Evolutionary conservation across 345 rosid genomes (phyloP).

Genomic region (Gossypium sturtianum): DNA sequence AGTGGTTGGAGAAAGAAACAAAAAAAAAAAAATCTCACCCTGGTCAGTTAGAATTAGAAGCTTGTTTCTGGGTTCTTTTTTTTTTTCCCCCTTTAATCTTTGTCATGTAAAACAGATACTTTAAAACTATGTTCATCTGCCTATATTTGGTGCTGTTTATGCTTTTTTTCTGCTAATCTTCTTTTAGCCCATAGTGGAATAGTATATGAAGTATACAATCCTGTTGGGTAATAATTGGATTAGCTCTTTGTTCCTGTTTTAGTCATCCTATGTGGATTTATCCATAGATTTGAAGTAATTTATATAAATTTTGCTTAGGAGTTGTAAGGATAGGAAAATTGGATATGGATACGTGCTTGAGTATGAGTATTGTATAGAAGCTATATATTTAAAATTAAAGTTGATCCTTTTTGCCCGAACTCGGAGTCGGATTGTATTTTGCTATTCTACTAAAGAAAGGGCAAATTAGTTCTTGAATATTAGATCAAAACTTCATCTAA

Average conservation of each 20-base stretch:
- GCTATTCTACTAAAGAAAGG: no score
- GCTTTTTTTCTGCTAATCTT: background rate
- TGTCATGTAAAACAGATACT: conserved; percentile 9
- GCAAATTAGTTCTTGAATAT: no score
- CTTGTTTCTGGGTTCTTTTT: background rate
- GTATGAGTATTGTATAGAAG: no score
- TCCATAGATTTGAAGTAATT: background rate
- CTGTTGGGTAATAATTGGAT: background rate
- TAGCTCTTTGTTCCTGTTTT: background rate
- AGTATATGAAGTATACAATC: no score
- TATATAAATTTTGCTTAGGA: background rate
- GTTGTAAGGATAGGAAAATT: background rate
- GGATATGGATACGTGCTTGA: background rate
- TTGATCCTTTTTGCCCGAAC: no score
- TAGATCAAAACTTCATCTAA: no score
- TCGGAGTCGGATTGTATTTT: no score
- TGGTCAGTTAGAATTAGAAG: conserved; percentile 10
- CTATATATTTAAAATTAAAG: no score
- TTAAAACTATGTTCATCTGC: background rate
- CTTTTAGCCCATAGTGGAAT: background rate
- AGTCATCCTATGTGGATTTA: background rate
- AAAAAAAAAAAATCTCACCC: background rate
- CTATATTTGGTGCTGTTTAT: background rate
- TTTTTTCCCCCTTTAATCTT: background rate
- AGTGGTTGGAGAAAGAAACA: conserved; percentile 4